Evolutionary conservation across 208 protist species (phyloP), one percentile per base, ranked within the genome.

Genomic region (Leishmania guyanensis): DNA sequence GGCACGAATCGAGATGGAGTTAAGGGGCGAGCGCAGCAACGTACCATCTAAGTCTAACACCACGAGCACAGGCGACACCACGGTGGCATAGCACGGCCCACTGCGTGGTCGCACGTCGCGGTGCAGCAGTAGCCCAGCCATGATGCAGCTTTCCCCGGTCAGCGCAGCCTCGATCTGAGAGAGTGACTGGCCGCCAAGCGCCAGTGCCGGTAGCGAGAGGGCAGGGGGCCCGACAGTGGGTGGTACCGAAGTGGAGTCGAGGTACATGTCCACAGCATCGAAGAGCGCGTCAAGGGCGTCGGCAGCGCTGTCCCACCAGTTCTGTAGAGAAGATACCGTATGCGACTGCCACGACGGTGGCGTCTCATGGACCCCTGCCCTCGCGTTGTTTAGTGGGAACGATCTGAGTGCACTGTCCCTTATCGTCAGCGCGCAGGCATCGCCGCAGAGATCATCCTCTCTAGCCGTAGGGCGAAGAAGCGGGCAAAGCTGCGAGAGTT

Each of bases 1-100:
- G 26, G 77, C 73, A 3, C 56, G 75, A 6, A 82, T 64, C 16
- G 48, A 22, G 48, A 82, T 53, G 48, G 78, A 58, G 78, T 82
- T 87, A 5, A 91, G 70, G 1, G 69, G 82, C 22, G 43, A n/a
- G 22, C 78, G 82, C 78, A 91, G 78, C 39, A 91, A 29, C 12
- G 88, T 91, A 46, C 80, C 53, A 64, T 91, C 88, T 14, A 91
- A 79, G 62, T 91, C 88, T 22, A 91, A 54, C n/a, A 84, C 88
- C 4, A 91, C 77, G 3, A 91, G 82, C 79, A 90, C 36, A 17
- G 87, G 87, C 1, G 87, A 29, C 29, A 77, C 79, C n/a, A 88
- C 81, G 22, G 79, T 39, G 26, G 75, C 20, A 70, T 88, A 90
- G 53, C 77, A 83, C 51, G 79, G 81, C 8, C 64, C 72, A 12